Percentiles rank a stretch among this genome's conserved stretches.
phyloP scores from a whole-genome alignment of 129 eudicot genomes.

The Centella asiatica region DNA sequence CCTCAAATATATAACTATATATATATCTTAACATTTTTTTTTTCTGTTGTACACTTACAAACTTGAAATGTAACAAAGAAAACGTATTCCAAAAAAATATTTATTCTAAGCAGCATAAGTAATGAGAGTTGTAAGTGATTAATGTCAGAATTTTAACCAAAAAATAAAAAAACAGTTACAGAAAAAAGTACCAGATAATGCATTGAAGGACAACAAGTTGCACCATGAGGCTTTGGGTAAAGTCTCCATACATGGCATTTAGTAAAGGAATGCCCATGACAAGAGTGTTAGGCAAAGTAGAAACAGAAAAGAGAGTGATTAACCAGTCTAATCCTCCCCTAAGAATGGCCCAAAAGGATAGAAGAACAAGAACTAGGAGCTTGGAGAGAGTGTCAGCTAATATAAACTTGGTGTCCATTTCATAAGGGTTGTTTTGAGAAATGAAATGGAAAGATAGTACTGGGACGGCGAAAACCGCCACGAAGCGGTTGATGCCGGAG shows the following conservation, averaged over 20 bases:
- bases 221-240: slow-evolving; percentile 33
- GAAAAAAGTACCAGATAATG: slow-evolving; percentile 28
- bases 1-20: too few relatives aligned
- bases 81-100: too few relatives aligned
- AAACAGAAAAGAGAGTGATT: slow-evolving; percentile 33
- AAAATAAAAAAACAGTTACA: neutral
- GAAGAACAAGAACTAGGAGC: slow-evolving; percentile 17
- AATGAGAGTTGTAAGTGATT: too few relatives aligned
- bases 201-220: slow-evolving; percentile 36
- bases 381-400: slow-evolving; percentile 29
- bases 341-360: slow-evolving; percentile 22
- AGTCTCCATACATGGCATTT: slow-evolving; percentile 38
- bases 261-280: slow-evolving; percentile 43
- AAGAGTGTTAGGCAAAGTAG: slow-evolving; percentile 32
- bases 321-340: slow-evolving; percentile 28
- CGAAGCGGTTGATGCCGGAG: slow-evolving; percentile 38
- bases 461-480: slow-evolving; percentile 34
- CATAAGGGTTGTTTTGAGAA: slow-evolving; percentile 32
- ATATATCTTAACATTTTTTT: too few relatives aligned
- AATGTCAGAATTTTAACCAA: too few relatives aligned
- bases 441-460: slow-evolving; percentile 39
- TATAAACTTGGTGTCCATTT: slow-evolving; percentile 31
- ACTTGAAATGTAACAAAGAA: too few relatives aligned
- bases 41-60: too few relatives aligned
- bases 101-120: neutral